Base-by-base conservation (phyloP, 2,329 filamentous ascomycete genomes). In the Sporothrix phasma region DNA sequence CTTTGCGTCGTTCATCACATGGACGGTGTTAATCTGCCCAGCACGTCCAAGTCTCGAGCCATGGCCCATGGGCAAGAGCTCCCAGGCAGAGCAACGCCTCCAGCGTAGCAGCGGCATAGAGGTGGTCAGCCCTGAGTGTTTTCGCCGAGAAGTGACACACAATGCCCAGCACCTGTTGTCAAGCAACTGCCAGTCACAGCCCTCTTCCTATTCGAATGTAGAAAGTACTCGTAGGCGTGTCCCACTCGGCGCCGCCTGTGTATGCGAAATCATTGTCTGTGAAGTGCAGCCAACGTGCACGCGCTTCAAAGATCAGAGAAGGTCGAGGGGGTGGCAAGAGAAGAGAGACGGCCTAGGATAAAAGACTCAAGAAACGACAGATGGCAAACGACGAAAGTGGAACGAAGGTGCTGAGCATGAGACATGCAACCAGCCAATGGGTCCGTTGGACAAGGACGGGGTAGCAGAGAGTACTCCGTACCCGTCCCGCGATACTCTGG, bases 221-320 rank as follows among this genome's bases (percentile, higher is more conserved):
- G n/a, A n/a, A n/a, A n/a, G n/a, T n/a, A n/a, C n/a, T n/a, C n/a
- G n/a, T 58, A 29, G 37, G 54, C 15, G 15, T 43, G 37, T 58
- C 54, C 43, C 37, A 58, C 19, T 29, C 22, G 56, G 54, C 8
- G 39, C 41, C 19, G 34, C 34, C 37, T 59, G 39, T 11, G 26
- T 13, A 17, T 19, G 54, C 56, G 56, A 39, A 41, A 45, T 43
- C 39, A 45, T 45, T 7, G 56, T 15, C 56, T 24, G 24, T 13
- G 39, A 22, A 59, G 45, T 45, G 56, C 56, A 45, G 56, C 54
- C 56, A 59, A 45, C 56, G 56, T 59, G 56, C 24, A 31, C 15
- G 31, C 19, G 53, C 22, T n/a, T 54, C 43, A 4, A 19, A 19
- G 26, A 34, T 11, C 4, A 29, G 34, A 5, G 19, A 41, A 4